phyloP scores from a whole-genome alignment of 2,329 filamentous ascomycete species.

The Pseudogymnoascus verrucosus region DNA sequence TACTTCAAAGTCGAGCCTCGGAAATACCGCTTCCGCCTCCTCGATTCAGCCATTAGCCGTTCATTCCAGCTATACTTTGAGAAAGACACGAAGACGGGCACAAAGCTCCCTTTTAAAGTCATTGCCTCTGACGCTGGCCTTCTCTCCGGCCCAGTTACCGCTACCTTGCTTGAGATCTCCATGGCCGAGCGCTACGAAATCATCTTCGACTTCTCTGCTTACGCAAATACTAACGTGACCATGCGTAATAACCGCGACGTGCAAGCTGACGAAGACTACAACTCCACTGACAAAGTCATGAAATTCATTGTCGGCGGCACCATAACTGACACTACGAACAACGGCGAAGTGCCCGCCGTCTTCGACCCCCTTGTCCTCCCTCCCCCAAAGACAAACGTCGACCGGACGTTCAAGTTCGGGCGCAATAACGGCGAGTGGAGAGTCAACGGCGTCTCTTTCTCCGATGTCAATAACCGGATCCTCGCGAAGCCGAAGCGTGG shows the following conservation, averaged over 20 bases:
- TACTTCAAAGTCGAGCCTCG: slow-evolving; percentile 49
- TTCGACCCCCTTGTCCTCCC: background rate
- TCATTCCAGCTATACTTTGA: slow-evolving; percentile 36
- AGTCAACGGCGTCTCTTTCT: slow-evolving; percentile 43
- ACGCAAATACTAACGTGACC: slow-evolving; percentile 41
- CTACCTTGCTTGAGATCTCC: slow-evolving; percentile 37
- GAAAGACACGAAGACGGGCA: slow-evolving; percentile 25
- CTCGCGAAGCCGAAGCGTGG: slow-evolving; percentile 40
- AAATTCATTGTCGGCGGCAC: slow-evolving; percentile 39
- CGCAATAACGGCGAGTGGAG: slow-evolving; percentile 35
- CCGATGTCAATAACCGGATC: slow-evolving; percentile 39
- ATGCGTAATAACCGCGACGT: slow-evolving; percentile 35
- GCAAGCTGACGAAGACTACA: slow-evolving; percentile 40
- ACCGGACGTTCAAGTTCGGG: slow-evolving; percentile 4
- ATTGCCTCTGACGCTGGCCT: slow-evolving; percentile 48
- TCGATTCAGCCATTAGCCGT: slow-evolving; percentile 39
- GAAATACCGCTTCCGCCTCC: slow-evolving; percentile 50
- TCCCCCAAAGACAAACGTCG: background rate
- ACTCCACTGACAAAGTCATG: slow-evolving; percentile 44
- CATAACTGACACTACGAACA: background rate
- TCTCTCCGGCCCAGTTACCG: slow-evolving; percentile 36
- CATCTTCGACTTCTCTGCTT: slow-evolving; percentile 45
- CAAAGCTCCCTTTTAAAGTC: slow-evolving; percentile 40
- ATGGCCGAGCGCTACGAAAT: slow-evolving; percentile 53
- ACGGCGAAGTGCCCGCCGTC: background rate